Conservation (phyloP, 2,329 filamentous ascomycete genomes). For the Aspergillus pseudoterreus region DNA sequence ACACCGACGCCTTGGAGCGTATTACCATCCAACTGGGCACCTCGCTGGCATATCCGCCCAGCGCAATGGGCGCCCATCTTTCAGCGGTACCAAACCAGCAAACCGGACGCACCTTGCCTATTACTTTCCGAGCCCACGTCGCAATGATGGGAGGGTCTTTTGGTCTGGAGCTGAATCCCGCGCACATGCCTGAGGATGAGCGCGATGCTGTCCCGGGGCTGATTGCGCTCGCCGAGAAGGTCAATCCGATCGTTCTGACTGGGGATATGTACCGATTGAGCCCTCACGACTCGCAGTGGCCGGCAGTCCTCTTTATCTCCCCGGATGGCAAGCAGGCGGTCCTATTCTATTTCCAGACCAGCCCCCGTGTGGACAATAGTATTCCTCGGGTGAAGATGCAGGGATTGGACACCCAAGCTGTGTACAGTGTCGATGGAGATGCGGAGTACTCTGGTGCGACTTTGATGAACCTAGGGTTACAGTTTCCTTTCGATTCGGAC, state of each 20-base stretch:
- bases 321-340: constrained; percentile 49
- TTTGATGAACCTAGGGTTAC: constrained; percentile 60
- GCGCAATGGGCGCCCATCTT: constrained; percentile 64
- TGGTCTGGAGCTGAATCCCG: constrained; percentile 61
- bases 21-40: constrained; percentile 64
- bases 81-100: constrained; percentile 59
- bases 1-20: constrained; percentile 61
- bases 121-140: constrained; percentile 61
- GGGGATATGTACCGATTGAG: constrained; percentile 60
- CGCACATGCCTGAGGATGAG: constrained; percentile 50
- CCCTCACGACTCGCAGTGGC: constrained; percentile 58
- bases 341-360: constrained; percentile 60
- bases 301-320: constrained; percentile 58
- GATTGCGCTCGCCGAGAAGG: constrained; percentile 51
- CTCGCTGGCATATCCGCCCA: constrained; percentile 59
- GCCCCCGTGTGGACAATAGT: constrained; percentile 51
- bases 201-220: constrained; percentile 51
- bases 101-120: constrained; percentile 53
- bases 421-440: constrained; percentile 54
- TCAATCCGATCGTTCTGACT: constrained; percentile 58
- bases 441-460: constrained; percentile 55
- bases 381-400: constrained; percentile 53
- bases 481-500: constrained; percentile 43
- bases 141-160: constrained; percentile 68
- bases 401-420: constrained; percentile 53